phyloP scores from a whole-genome alignment of 495 filamentous ascomycete species.

The Tuber borchii region DNA sequence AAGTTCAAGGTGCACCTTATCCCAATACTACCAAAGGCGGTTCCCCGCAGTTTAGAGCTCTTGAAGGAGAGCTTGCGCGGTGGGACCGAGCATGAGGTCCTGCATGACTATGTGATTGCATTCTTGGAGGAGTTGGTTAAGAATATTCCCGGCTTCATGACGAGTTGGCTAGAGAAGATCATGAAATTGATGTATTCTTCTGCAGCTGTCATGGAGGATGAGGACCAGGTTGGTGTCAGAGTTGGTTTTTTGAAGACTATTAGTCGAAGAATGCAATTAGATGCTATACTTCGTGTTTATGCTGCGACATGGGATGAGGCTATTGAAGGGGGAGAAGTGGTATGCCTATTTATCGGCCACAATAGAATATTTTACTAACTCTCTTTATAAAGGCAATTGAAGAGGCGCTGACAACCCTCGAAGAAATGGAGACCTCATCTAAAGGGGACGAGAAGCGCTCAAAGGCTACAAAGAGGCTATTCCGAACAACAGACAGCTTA shows the following conservation, averaged over 20 bases:
- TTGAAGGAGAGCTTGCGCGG: slow-evolving; percentile 56
- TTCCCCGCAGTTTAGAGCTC: slow-evolving; percentile 62
- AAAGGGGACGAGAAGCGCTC: slow-evolving; percentile 5
- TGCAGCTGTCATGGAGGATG: slow-evolving; percentile 48
- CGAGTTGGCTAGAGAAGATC: slow-evolving; percentile 62
- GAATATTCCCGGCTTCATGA: slow-evolving; percentile 79
- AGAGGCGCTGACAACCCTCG: not conserved
- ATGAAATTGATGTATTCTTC: slow-evolving; percentile 48
- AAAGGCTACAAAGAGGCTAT: not conserved
- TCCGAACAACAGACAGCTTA: not conserved
- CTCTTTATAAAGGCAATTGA: not conserved
- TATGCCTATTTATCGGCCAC: not conserved
- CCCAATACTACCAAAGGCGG: slow-evolving; percentile 66
- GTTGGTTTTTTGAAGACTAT: not conserved
- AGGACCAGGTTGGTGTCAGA: slow-evolving; percentile 49
- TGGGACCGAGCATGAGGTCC: slow-evolving; percentile 52
- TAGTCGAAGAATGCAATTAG: not conserved
- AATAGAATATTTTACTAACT: not conserved
- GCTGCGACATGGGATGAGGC: slow-evolving; percentile 14
- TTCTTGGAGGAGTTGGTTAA: slow-evolving; percentile 71
- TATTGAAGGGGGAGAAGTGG: not conserved
- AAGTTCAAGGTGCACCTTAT: slow-evolving; percentile 79
- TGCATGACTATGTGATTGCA: slow-evolving; percentile 70
- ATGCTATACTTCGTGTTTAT: not conserved
- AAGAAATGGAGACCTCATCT: not conserved